Evolutionary conservation across 371 early-diverging fungal species (phyloP), one percentile per base, ranked within the genome.

Genomic region (Mortierella sp.): DNA sequence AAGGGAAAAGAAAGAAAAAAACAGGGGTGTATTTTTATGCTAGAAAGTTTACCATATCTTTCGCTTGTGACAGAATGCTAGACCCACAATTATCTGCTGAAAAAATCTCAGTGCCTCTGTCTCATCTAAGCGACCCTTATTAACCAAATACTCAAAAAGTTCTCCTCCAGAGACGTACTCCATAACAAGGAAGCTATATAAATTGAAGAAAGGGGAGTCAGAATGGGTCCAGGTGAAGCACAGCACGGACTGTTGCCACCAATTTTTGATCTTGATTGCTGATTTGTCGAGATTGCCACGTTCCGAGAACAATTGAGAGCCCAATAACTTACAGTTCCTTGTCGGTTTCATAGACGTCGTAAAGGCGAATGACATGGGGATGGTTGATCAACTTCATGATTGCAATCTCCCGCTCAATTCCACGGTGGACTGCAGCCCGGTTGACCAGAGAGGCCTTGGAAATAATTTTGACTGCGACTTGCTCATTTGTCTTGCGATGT

Each of bases 91-190:
- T 61, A 99, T 97, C 81, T 99, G 99, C 73, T 97, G 96, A 83
- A 99, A 98, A 84, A 97, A 97, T 35, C 87, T 87, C 58, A 96
- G 90, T 2, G 99, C 98, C 77, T 96, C 96, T 14, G 70, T 70
- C 78, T 99, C 99, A 18, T 89, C 83, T 37, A 99, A 85, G n/a
- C 94, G 85, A 14, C 98, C 97, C 71, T 93, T 89, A 70, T 94
- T 93, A 24, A 97, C 93, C 22, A 99, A 87, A 74, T 96, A 93
- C 69, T 98, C 97, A 78, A 98, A 96, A 72, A 99, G 88, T 90
- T 98, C 98, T 70, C 97, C 97, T 73, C 99, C 99, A 76, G 94
- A 93, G 72, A 97, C 94, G 85, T 96, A 96, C 83, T 98, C 99
- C 90, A 98, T 90, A n/a, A 99, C 91, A 70, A 99, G 84, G 86